Base-by-base conservation (phyloP, 345 rosid genomes). In the Dovyalis caffra region DNA sequence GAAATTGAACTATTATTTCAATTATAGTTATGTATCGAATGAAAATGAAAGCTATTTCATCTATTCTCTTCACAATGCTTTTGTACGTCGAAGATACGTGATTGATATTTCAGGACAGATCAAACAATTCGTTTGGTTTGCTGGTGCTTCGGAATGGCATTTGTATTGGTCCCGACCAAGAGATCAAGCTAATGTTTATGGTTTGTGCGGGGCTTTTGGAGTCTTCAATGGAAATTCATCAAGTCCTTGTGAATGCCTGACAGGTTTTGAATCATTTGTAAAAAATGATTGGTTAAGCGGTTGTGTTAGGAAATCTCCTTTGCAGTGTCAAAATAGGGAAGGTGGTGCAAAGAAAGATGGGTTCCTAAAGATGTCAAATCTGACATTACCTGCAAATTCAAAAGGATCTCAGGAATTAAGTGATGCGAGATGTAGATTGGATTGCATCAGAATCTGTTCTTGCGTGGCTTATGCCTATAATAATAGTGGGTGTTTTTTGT, bases 11-110 rank as follows among this genome's bases (percentile, higher is more conserved):
- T 64, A 51, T 67, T 14, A 74, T 47, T 76, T 4, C 60, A 79
- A 81, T 23, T 81, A 63, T 65, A 76, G 66, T 63, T 84, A 53
- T 62, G 7, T n/a, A n/a, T n/a, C n/a, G n/a, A n/a, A n/a, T n/a
- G n/a, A n/a, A n/a, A n/a, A n/a, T n/a, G n/a, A n/a, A 43, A 79
- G 77, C 43, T 84, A 79, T 68, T 84, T 84, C 70, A 67, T 75
- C n/a, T 84, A 78, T 71, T 73, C 73, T 25, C 29, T 84, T 8
- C 71, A 68, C 37, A 72, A 78, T 71, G 5, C 6, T 0, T 61
- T 76, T 1, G 15, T 61, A 14, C 3, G 66, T n/a, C 65, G 79
- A 29, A 64, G 77, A n/a, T 25, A 43, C 1, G 0, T 14, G 43
- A 18, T 83, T 6, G 72, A 57, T 35, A 28, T 21, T n/a, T 32